A percentile compares a stretch with the other conserved stretches of the same genome.
These are phyloP conservation scores for Scenedesmus sp. DNA, from an alignment of 163 green algal genomes.

Conservation along the genomic window DNA sequence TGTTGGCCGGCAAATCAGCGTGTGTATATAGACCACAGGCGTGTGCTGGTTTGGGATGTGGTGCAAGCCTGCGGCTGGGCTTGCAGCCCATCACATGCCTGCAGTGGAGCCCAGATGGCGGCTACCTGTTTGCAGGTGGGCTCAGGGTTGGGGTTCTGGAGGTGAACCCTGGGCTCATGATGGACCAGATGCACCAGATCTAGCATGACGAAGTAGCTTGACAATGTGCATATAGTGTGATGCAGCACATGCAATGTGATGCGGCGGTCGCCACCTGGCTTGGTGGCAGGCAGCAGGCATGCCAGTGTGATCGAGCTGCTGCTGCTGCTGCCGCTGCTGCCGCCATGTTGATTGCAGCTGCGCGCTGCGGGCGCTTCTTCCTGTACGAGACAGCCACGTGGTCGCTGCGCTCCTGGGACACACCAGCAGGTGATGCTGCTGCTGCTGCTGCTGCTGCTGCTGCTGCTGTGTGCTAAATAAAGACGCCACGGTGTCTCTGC, in stretches of 20 bases:
- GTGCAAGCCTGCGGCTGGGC: constrained; percentile 50
- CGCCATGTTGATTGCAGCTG: constrained; percentile 30
- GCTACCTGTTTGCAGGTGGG: constrained; percentile 65
- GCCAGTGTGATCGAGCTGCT: neutral
- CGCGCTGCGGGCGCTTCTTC: constrained; percentile 54
- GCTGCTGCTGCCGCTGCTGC: constrained; percentile 38
- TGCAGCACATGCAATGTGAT: no score
- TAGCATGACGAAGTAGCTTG: no score
- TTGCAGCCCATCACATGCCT: constrained; percentile 54
- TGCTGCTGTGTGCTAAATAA: neutral
- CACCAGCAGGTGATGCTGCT: constrained; percentile 3
- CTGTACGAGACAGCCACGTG: constrained; percentile 63
- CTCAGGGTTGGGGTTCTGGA: no score
- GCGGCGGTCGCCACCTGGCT: no score
- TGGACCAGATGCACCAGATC: no score
- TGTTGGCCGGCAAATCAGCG: no score
- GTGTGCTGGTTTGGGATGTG: constrained; percentile 67
- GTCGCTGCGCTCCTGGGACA: constrained; percentile 52
- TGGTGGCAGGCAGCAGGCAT: no score
- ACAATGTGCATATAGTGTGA: no score
- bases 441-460: neutral
- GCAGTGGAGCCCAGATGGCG: constrained; percentile 67
- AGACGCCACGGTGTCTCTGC: no score
- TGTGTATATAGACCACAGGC: constrained; percentile 16
- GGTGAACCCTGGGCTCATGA: no score